Evolutionary conservation across 352 stramenopile genomes (phyloP).

Genomic region (Stramenopiles sp.): DNA sequence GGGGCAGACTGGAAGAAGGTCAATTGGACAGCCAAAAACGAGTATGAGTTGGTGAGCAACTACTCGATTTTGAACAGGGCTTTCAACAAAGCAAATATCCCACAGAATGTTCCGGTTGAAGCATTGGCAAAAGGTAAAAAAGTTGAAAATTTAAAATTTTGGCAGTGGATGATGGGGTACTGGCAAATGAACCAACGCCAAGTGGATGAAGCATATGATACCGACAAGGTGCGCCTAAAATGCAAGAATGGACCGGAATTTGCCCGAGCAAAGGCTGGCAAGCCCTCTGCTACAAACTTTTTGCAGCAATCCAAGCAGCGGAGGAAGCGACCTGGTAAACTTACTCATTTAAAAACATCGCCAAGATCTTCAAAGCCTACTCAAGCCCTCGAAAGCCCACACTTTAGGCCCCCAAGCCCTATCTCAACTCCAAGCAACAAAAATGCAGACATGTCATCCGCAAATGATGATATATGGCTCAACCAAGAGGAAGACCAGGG

Average conservation of each 20-base stretch:
- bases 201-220: not conserved
- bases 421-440: conserved; percentile 1
- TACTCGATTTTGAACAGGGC: conserved; percentile 97
- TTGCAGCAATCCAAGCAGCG: not conserved
- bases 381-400: not conserved
- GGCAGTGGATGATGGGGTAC: conserved; percentile 1
- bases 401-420: not conserved
- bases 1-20: conserved; percentile 47
- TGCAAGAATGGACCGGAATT: not conserved
- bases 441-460: not conserved
- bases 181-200: not conserved
- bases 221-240: not conserved
- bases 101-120: conserved; percentile 23
- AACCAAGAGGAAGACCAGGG: not conserved
- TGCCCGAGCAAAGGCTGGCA: not conserved
- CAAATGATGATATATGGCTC: not conserved
- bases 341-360: not conserved
- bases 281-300: not conserved
- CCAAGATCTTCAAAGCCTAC: not conserved
- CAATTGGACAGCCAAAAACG: conserved; percentile 86
- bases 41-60: conserved; percentile 97
- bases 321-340: not conserved
- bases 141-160: conserved; percentile 2
- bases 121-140: conserved; percentile 6
- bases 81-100: conserved; percentile 84